A percentile compares a stretch with the other conserved stretches of the same genome.
Evolutionary conservation across 75 land plant species (phyloP).

Genomic region (Cupressus sempervirens): DNA sequence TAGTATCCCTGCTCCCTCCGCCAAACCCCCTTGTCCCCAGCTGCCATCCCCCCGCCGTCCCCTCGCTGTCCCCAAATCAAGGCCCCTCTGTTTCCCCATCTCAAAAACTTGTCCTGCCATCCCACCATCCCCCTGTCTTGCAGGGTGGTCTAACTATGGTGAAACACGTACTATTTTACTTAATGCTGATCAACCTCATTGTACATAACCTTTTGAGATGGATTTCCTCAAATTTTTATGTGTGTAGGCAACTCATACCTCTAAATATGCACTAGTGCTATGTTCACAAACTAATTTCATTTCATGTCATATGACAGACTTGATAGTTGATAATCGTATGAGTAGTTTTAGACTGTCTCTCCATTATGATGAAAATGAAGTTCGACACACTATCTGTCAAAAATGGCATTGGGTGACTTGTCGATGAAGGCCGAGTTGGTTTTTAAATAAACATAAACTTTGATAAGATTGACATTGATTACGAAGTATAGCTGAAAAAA

Average conservation of each 20-base stretch:
- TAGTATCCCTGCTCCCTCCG: too few relatives aligned
- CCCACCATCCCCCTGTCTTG: too few relatives aligned
- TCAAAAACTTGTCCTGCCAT: too few relatives aligned
- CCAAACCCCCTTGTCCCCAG: too few relatives aligned
- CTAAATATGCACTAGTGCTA: background rate
- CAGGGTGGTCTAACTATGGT: too few relatives aligned
- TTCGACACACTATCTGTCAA: background rate
- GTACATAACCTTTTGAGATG: background rate
- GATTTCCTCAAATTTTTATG: background rate
- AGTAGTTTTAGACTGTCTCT: background rate
- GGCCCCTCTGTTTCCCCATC: too few relatives aligned
- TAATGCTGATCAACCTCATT: background rate
- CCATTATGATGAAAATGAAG: background rate
- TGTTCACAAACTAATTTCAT: background rate
- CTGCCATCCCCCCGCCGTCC: too few relatives aligned
- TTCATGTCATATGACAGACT: background rate
- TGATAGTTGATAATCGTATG: background rate
- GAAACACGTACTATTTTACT: background rate
- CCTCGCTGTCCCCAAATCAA: too few relatives aligned
- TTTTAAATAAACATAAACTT: background rate
- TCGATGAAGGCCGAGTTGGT: background rate
- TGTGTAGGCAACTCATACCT: background rate
- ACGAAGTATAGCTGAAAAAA: background rate
- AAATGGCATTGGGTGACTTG: background rate
- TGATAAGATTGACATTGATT: background rate